Percentiles rank a stretch among this genome's conserved stretches.
Evolutionary conservation across 2,329 filamentous ascomycete genomes (phyloP).

Genomic region (Penicillium sumatraense): DNA sequence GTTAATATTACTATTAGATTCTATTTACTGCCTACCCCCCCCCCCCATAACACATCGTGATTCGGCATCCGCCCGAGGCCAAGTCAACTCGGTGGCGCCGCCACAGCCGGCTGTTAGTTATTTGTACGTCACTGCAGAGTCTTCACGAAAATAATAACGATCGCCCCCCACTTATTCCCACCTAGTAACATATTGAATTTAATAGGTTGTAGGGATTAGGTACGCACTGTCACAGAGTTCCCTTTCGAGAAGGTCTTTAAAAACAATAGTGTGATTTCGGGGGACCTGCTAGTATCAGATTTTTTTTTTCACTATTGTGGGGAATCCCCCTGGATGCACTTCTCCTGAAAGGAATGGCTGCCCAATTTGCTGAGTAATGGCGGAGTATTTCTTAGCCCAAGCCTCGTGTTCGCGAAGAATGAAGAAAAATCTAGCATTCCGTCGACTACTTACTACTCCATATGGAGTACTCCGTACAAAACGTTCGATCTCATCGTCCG

Average conservation of each 20-base stretch:
- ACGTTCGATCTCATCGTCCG: neutral
- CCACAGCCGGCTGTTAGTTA: constrained; percentile 16
- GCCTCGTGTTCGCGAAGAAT: neutral
- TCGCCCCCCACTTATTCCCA: neutral
- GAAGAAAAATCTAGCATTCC: neutral
- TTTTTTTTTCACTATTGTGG: neutral
- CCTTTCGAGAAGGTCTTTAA: constrained; percentile 5
- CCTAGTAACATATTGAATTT: neutral
- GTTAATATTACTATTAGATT: neutral
- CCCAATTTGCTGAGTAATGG: constrained; percentile 9
- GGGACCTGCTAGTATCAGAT: neutral
- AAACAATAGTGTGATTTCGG: neutral
- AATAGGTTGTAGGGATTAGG: too few relatives aligned
- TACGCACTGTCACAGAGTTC: neutral
- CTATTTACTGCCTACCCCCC: too few relatives aligned
- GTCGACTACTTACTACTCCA: too few relatives aligned
- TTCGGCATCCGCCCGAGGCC: constrained; percentile 1
- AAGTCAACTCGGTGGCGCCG: constrained; percentile 12
- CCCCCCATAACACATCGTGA: neutral
- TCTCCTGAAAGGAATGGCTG: neutral
- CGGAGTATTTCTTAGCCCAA: constrained; percentile 16
- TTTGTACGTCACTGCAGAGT: constrained; percentile 20
- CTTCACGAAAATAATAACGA: constrained; percentile 2
- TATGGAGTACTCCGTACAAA: neutral
- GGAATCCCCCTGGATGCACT: neutral